A percentile compares a stretch with the other conserved stretches of the same genome.
Conservation (phyloP, 306 rosid genomes). For the Sphenostylis stenocarpa region DNA sequence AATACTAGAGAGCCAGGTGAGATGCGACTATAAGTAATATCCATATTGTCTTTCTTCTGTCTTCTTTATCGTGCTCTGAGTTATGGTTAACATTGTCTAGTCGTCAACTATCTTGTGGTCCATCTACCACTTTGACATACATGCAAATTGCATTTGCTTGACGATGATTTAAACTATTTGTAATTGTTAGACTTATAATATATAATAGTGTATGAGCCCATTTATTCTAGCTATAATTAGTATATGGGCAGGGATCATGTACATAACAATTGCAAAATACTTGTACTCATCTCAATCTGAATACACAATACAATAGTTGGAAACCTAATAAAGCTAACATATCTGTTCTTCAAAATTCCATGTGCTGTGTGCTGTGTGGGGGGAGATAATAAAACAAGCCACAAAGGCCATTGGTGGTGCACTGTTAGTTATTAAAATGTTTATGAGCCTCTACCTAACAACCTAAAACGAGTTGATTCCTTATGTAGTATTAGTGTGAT, state of each 20-base stretch:
- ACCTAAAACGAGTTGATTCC: neutral
- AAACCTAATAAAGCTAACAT: neutral
- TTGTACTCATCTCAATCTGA: neutral
- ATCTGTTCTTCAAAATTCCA: neutral
- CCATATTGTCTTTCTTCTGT: slow-evolving; percentile 10
- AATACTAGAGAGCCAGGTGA: slow-evolving; percentile 96
- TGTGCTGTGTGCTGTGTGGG: too few species aligned
- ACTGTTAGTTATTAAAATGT: neutral
- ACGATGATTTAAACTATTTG: slow-evolving; percentile 6
- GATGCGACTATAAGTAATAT: slow-evolving; percentile 29
- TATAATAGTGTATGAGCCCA: neutral
- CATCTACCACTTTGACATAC: slow-evolving; percentile 1
- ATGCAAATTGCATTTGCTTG: neutral
- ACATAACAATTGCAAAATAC: neutral
- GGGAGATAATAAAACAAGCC: neutral
- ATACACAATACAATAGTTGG: neutral
- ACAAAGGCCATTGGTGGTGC: neutral
- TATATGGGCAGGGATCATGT: neutral
- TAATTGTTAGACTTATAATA: neutral
- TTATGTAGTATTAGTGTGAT: neutral
- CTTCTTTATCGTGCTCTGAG: neutral
- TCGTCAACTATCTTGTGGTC: neutral
- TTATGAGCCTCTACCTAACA: neutral
- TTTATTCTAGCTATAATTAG: slow-evolving; percentile 5
- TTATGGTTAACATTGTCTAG: slow-evolving; percentile 17